Base-by-base conservation (phyloP, 2,329 filamentous ascomycete genomes). In the Pseudomassariella vexata region DNA sequence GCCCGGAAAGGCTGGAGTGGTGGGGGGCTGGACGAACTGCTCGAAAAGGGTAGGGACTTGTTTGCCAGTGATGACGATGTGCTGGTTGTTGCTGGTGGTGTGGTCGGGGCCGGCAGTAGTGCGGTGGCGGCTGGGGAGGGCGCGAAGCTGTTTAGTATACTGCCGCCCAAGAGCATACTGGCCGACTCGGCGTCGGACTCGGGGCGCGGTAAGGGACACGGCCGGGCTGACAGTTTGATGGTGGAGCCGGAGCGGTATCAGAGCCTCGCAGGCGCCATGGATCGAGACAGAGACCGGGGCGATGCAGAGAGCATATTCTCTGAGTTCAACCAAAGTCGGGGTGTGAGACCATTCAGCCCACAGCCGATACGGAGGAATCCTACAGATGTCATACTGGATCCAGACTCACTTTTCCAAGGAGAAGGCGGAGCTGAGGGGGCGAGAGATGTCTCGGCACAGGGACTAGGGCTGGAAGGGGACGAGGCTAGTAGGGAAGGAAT, bases 1-100 rank as follows among this genome's bases (percentile, higher is more conserved):
- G 78, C 79, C 14, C 61, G 76, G 38, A 83, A 83, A 47, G 79
- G 79, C 6, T 82, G 78, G 79, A 71, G 62, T 14, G 79, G 79
- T 22, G 79, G 78, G 19, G 79, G 79, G 0, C 58, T 83, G 18
- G 79, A 82, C 37, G 78, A 82, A 20, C 56, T 83, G 4, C 59
- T 83, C 3, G 78, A 82, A 38, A 74, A 70, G 47, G 79, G 77
- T 7, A 64, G 66, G 21, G 79, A 83, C 48, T 56, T 82, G 12
- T 79, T 79, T 37, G 72, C 71, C 3, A 60, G 41, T 18, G 56
- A 60, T 18, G 56, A 59, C 3, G 55, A 56, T n/a, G 41, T 29
- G 14, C 28, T 15, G 27, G 30, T 38, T 25, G 32, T 41, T 15
- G 21, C 45, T 27, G 34, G 38, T 25, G 34, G 26, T 33, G 52